These are phyloP conservation scores for Mycena rebaudengoi DNA, from an alignment of 768 basidiomycete genomes.

Conservation along the genomic window DNA sequence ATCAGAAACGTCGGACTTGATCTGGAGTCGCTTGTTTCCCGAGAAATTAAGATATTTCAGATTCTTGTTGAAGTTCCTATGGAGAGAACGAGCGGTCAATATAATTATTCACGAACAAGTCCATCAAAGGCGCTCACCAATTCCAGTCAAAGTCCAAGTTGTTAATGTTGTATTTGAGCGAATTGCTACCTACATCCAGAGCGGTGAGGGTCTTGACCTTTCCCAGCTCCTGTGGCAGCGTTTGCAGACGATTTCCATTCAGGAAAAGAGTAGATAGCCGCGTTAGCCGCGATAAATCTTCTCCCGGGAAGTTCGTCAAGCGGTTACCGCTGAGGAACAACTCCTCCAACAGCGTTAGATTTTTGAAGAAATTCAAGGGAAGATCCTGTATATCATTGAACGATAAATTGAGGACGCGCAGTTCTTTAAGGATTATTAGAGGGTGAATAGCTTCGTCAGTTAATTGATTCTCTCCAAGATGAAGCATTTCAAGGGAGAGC, in stretches of 20 bases:
- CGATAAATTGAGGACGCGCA: slow-evolving; percentile 87
- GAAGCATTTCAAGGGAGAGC: slow-evolving; percentile 77
- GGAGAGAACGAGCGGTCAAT: neutral
- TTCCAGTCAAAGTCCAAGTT: slow-evolving; percentile 99
- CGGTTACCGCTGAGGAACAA: slow-evolving; percentile 97
- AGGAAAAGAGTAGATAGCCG: slow-evolving; percentile 80
- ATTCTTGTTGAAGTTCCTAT: slow-evolving; percentile 95
- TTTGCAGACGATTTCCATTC: slow-evolving; percentile 94
- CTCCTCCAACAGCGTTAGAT: slow-evolving; percentile 79
- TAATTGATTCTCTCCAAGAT: slow-evolving; percentile 89
- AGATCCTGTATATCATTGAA: slow-evolving; percentile 96
- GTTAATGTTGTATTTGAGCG: slow-evolving; percentile 95
- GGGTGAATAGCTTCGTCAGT: slow-evolving; percentile 83
- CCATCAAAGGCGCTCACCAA: slow-evolving; percentile 66
- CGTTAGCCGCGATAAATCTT: slow-evolving; percentile 80
- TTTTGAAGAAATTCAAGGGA: slow-evolving; percentile 78
- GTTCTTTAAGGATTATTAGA: slow-evolving; percentile 77
- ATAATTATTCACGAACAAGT: neutral
- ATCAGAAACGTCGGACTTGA: slow-evolving; percentile 75
- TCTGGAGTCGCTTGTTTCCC: slow-evolving; percentile 95
- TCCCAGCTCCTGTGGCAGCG: slow-evolving; percentile 88
- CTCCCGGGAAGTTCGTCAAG: slow-evolving; percentile 87
- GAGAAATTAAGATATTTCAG: slow-evolving; percentile 95
- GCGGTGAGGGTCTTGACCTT: slow-evolving; percentile 81
- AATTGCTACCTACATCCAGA: slow-evolving; percentile 93